phyloP scores from a whole-genome alignment of 1,284 basidiomycete species.

The Marasmius oreades region DNA sequence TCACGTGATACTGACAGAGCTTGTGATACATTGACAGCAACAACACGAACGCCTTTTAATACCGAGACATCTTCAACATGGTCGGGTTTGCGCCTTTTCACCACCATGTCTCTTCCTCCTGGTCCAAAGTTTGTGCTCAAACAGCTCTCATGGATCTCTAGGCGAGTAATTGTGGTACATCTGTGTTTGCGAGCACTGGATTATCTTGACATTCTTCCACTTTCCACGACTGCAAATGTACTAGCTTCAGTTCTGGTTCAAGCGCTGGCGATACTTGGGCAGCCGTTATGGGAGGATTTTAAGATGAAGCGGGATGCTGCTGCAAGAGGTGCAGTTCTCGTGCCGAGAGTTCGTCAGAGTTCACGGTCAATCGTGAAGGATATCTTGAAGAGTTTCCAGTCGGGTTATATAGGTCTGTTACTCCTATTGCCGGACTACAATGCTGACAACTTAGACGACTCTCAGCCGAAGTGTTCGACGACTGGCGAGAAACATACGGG shows the following conservation, averaged over 20 bases:
- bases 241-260: background rate
- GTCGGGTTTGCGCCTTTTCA: background rate
- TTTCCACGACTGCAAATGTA: background rate
- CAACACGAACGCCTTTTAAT: no score
- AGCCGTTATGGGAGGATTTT: background rate
- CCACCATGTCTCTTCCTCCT: background rate
- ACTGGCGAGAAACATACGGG: no score
- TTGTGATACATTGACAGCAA: no score
- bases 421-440: background rate
- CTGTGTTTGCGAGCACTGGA: background rate
- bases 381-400: slow-evolving; percentile 1
- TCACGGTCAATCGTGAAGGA: background rate
- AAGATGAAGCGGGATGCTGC: background rate
- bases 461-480: no score
- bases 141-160: background rate
- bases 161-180: no score
- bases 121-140: background rate
- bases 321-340: slow-evolving; percentile 3
- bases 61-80: no score
- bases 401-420: slow-evolving; percentile 9
- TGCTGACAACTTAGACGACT: no score
- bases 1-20: no score
- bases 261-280: background rate
- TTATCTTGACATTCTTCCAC: background rate
- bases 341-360: slow-evolving; percentile 7